Conservation (phyloP, 2,329 filamentous ascomycete genomes). For the Colletotrichum gigasporum region DNA sequence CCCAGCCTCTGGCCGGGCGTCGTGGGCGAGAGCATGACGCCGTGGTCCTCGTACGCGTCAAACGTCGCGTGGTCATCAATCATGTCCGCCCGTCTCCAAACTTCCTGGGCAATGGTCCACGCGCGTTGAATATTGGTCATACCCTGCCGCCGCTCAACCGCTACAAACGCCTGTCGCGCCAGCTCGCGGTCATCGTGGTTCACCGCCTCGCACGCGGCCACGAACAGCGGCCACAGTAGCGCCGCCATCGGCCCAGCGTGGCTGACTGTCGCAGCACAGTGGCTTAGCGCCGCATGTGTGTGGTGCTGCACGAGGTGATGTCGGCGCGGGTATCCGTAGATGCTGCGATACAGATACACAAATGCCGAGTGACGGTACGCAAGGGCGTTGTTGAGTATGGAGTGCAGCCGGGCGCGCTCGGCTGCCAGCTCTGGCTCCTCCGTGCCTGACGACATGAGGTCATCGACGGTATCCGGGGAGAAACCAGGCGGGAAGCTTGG, state of each 20-base stretch:
- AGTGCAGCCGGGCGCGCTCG: constrained; percentile 57
- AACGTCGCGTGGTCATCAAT: constrained; percentile 36
- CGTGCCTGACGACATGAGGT: constrained; percentile 25
- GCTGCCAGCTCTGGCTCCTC: constrained; percentile 38
- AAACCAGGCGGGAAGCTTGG: constrained; percentile 57
- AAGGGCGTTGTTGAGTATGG: constrained; percentile 67
- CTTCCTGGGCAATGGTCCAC: constrained; percentile 68
- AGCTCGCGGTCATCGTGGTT: constrained; percentile 58
- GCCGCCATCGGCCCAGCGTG: constrained; percentile 70
- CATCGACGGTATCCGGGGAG: constrained; percentile 34
- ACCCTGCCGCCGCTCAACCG: constrained; percentile 65
- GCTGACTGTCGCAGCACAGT: constrained; percentile 64
- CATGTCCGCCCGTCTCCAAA: constrained; percentile 65
- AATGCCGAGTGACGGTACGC: constrained; percentile 68
- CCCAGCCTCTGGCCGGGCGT: constrained; percentile 24
- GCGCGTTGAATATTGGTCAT: constrained; percentile 73
- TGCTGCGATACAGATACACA: constrained; percentile 66
- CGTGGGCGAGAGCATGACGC: constrained; percentile 22
- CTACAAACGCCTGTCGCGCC: constrained; percentile 60
- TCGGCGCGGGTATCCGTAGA: constrained; percentile 56
- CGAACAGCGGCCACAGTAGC: constrained; percentile 72
- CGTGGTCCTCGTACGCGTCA: constrained; percentile 3
- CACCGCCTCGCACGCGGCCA: constrained; percentile 68
- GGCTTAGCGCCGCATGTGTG: constrained; percentile 57
- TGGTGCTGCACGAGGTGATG: constrained; percentile 64